Percentiles rank a stretch among this genome's conserved stretches.
These are phyloP conservation scores for Wickerhamomyces strasburgensis DNA, from an alignment of 805 yeast species.

Conservation along the genomic window DNA sequence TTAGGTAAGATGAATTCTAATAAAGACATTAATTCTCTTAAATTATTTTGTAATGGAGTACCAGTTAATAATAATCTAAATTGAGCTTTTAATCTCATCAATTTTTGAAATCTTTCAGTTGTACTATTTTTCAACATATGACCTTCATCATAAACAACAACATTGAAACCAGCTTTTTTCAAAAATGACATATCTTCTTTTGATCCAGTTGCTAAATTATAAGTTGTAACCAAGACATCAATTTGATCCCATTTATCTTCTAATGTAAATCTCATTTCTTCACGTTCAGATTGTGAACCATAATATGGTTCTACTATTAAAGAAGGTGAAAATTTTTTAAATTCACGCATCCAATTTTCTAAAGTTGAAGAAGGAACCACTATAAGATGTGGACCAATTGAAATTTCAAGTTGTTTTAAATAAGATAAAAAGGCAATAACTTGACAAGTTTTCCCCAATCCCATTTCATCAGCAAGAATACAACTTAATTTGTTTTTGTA, in stretches of 20 bases:
- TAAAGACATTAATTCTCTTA: conserved; percentile 84
- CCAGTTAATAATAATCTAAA: conserved; percentile 90
- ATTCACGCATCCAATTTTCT: conserved; percentile 97
- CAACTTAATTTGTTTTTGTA: conserved; percentile 80
- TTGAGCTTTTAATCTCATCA: conserved; percentile 79
- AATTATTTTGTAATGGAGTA: conserved; percentile 92
- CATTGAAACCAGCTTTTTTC: conserved; percentile 70
- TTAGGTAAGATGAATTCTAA: conserved; percentile 87
- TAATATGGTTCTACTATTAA: conserved; percentile 87
- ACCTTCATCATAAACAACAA: conserved; percentile 94
- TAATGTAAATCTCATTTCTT: conserved; percentile 70
- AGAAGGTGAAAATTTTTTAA: conserved; percentile 79
- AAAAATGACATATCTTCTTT: conserved; percentile 78
- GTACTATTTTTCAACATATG: conserved; percentile 90
- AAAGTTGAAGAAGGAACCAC: conserved; percentile 96
- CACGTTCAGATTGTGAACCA: conserved; percentile 82
- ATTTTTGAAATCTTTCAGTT: conserved; percentile 79
- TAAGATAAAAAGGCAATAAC: conserved; percentile 89
- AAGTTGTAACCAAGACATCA: conserved; percentile 93
- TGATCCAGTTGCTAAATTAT: conserved; percentile 84
- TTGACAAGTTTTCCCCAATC: conserved; percentile 94
- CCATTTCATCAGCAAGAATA: conserved; percentile 98
- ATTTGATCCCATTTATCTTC: conserved; percentile 46
- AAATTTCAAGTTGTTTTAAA: conserved; percentile 57
- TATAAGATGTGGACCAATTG: conserved; percentile 79